These are phyloP conservation scores for Pythium pectinolyticum DNA, from an alignment of 352 stramenopile genomes.

Conservation along the genomic window DNA sequence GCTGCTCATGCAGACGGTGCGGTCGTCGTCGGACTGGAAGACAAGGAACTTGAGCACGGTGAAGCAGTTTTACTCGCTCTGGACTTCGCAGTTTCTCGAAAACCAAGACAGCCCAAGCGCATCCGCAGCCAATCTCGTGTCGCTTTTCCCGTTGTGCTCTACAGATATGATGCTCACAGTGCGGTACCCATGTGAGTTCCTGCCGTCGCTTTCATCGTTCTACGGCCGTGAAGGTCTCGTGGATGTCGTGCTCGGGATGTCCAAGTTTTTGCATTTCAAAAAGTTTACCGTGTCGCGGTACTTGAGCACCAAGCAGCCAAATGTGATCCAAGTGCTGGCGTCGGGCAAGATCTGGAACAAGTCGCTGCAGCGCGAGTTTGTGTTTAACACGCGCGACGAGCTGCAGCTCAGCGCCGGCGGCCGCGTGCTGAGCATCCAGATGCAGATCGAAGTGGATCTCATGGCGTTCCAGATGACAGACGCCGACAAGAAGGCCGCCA, in stretches of 20 bases:
- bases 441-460: conserved; percentile 86
- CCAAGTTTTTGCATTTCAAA: conserved; percentile 73
- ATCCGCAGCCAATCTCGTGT: conserved; percentile 62
- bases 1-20: conserved; percentile 63
- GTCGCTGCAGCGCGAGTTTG: conserved; percentile 69
- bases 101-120: conserved; percentile 51
- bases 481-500: conserved; percentile 63
- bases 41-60: conserved; percentile 76
- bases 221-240: conserved; percentile 82
- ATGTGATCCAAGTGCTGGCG: conserved; percentile 74
- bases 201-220: conserved; percentile 74
- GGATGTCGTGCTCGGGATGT: conserved; percentile 73
- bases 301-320: conserved; percentile 78
- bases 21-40: conserved; percentile 82
- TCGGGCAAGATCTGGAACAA: conserved; percentile 84
- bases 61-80: conserved; percentile 85
- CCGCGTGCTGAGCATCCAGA: conserved; percentile 73
- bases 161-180: conserved; percentile 76
- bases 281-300: conserved; percentile 71
- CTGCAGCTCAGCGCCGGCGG: conserved; percentile 74
- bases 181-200: conserved; percentile 78
- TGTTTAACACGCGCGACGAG: conserved; percentile 83
- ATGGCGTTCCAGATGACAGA: conserved; percentile 80
- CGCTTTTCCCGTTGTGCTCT: conserved; percentile 80
- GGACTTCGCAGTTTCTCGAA: conserved; percentile 72